Evolutionary conservation across 1,139 yeast genomes (phyloP).

Genomic region (Pichia sp.): DNA sequence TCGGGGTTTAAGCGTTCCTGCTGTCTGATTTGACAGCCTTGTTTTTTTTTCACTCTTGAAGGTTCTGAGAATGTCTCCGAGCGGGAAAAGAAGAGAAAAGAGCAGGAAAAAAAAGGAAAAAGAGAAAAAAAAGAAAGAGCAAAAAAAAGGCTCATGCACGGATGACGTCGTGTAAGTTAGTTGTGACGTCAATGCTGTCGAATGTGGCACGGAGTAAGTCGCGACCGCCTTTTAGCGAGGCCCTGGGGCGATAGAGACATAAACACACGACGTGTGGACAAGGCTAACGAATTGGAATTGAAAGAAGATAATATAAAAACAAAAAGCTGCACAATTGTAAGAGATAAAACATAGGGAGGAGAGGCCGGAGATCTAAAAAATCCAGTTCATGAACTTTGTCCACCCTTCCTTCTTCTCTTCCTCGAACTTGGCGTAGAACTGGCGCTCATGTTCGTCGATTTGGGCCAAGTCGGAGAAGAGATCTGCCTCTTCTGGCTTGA

Average conservation of each 20-base stretch:
- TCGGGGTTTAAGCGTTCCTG: not conserved
- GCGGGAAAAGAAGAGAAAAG: not conserved
- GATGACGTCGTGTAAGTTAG: not conserved
- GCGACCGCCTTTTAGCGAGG: not conserved
- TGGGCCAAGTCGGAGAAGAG: constrained; percentile 31
- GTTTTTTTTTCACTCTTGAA: not conserved
- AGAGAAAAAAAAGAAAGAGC: not conserved
- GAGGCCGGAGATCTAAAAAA: not conserved
- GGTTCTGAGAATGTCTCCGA: not conserved
- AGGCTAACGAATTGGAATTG: not conserved
- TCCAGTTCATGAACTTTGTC: constrained; percentile 2
- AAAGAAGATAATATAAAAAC: not conserved
- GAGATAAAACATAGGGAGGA: not conserved
- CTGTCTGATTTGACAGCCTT: not conserved
- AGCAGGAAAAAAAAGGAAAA: not conserved
- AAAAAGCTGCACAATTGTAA: not conserved
- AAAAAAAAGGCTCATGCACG: not conserved
- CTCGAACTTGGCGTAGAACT: constrained; percentile 7
- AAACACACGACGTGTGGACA: too few relatives aligned
- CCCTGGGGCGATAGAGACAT: too few relatives aligned
- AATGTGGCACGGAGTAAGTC: not conserved
- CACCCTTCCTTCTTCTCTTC: not conserved
- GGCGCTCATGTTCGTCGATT: constrained; percentile 25
- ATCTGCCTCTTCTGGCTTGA: constrained; percentile 45
- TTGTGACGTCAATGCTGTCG: too few relatives aligned